phyloP scores from a whole-genome alignment of 257 asterid genomes.

The Solanum chilense region DNA sequence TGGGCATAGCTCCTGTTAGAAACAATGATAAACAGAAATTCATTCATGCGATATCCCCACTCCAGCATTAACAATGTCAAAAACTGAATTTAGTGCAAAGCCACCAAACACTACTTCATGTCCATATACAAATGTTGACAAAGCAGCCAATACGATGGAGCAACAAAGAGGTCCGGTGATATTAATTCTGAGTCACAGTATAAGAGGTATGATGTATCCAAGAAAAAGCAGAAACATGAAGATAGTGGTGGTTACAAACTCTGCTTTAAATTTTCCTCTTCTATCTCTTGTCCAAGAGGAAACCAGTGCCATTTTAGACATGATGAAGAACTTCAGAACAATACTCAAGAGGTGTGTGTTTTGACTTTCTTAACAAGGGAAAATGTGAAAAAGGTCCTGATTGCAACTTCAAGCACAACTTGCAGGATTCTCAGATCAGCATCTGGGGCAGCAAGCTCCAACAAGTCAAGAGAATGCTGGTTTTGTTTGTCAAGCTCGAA shows the following conservation, averaged over 20 bases:
- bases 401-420: conserved; percentile 76
- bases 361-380: conserved; percentile 88
- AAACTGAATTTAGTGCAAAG: conserved; percentile 53
- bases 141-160: conserved; percentile 28
- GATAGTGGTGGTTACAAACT: conserved; percentile 50
- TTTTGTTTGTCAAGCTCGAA: conserved; percentile 83
- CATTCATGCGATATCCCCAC: conserved; percentile 93
- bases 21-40: conserved; percentile 94
- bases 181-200: conserved; percentile 58
- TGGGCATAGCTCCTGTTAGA: conserved; percentile 89
- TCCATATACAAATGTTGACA: conserved; percentile 42
- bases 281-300: conserved; percentile 87
- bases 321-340: conserved; percentile 81
- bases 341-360: conserved; percentile 80
- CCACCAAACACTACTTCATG: conserved; percentile 67
- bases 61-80: conserved; percentile 82
- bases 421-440: conserved; percentile 52
- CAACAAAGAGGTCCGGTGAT: conserved; percentile 48
- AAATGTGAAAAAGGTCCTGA: conserved; percentile 91
- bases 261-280: conserved; percentile 79
- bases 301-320: conserved; percentile 78
- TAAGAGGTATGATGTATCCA: conserved; percentile 85
- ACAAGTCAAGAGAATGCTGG: conserved; percentile 93
- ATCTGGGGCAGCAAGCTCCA: conserved; percentile 38
- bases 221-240: conserved; percentile 73